Evolutionary conservation across 495 filamentous ascomycete genomes (phyloP).

Genomic region (Trichoderma erinaceum): DNA sequence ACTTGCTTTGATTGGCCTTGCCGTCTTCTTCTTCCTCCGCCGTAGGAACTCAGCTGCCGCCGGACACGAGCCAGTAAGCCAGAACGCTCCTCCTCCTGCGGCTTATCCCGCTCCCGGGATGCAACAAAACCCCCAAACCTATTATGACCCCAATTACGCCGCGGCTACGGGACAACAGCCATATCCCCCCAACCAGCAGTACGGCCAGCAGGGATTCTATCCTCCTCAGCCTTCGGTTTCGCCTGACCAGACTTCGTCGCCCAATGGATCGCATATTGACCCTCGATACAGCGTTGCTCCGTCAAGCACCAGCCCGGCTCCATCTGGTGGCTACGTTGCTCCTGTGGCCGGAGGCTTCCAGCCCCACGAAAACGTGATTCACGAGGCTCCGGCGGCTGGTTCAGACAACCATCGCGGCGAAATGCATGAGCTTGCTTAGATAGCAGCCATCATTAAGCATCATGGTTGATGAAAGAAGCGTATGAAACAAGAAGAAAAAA

Average conservation of each 20-base stretch:
- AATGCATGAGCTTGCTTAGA: constrained; percentile 18
- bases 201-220: background rate
- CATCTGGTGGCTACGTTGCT: background rate
- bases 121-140: background rate
- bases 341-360: background rate
- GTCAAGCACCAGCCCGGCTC: constrained; percentile 3
- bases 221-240: background rate
- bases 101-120: background rate
- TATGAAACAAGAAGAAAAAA: background rate
- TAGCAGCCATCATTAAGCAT: background rate
- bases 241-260: background rate
- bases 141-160: background rate
- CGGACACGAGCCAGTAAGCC: background rate
- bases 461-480: background rate
- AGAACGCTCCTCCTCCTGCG: background rate
- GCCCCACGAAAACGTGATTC: background rate
- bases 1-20: constrained; percentile 36
- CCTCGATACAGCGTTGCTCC: background rate
- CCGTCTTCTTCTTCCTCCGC: constrained; percentile 33
- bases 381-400: background rate
- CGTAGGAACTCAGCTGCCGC: constrained; percentile 27
- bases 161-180: background rate
- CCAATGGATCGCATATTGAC: background rate
- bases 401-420: constrained; percentile 11
- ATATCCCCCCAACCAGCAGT: background rate